phyloP scores from a whole-genome alignment of 2,329 filamentous ascomycete genomes.

The Trichoderma breve region DNA sequence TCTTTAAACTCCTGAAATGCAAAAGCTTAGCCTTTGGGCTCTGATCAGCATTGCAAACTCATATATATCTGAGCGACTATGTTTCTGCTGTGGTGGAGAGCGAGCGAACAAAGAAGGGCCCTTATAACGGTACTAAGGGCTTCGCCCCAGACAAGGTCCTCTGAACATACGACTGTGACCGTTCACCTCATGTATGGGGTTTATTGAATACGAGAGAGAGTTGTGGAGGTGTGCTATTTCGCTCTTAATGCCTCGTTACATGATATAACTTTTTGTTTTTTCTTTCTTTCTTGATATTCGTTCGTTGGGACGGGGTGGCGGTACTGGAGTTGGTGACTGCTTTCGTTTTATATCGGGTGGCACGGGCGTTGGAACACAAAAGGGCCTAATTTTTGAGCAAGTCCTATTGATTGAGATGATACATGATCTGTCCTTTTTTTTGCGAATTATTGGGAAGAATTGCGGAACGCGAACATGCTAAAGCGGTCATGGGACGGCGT shows the following conservation, averaged over 20 bases:
- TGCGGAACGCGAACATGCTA: neutral
- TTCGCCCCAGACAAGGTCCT: neutral
- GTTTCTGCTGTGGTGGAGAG: neutral
- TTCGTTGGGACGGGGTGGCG: neutral
- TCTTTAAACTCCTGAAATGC: conserved; percentile 23
- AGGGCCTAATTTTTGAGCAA: conserved; percentile 10
- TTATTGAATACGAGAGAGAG: neutral
- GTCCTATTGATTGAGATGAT: conserved; percentile 15
- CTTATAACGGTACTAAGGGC: neutral
- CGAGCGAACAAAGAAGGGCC: neutral
- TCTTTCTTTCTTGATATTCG: neutral
- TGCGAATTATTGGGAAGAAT: conserved; percentile 8
- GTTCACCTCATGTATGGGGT: neutral
- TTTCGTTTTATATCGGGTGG: conserved; percentile 13
- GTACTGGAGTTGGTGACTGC: conserved; percentile 13
- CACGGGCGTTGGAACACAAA: conserved; percentile 19
- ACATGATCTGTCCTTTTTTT: conserved; percentile 19
- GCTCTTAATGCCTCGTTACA: neutral
- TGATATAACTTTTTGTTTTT: neutral
- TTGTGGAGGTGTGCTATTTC: neutral
- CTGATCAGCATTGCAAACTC: neutral
- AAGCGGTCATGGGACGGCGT: conserved; percentile 4
- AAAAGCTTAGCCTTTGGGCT: neutral
- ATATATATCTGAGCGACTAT: neutral
- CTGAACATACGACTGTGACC: neutral